Percentiles rank a stretch among this genome's conserved stretches.
Conservation (phyloP, 2,329 filamentous ascomycete genomes). For the Chrysoporthe puriensis region DNA sequence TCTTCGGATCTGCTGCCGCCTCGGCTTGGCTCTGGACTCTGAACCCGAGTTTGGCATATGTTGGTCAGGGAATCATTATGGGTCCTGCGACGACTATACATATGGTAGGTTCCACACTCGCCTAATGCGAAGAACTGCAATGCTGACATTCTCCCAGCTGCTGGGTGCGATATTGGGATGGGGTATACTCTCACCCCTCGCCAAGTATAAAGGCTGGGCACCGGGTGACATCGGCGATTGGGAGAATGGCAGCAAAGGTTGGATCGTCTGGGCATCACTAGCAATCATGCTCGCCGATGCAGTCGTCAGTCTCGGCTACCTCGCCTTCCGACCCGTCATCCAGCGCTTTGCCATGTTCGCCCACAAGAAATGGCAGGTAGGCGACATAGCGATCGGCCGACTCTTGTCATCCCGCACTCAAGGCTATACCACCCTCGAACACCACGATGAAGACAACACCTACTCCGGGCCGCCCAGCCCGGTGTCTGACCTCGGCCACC, state of each 20-base stretch:
- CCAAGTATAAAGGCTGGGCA: constrained; percentile 86
- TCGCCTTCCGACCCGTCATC: constrained; percentile 68
- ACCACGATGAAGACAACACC: constrained; percentile 21
- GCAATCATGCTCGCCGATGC: constrained; percentile 97
- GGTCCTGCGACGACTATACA: constrained; percentile 92
- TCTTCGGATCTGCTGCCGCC: constrained; percentile 78
- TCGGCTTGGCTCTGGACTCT: constrained; percentile 90
- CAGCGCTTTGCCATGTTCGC: constrained; percentile 30
- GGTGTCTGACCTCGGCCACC: constrained; percentile 25
- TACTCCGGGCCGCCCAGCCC: constrained; percentile 26
- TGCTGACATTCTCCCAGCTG: constrained; percentile 40
- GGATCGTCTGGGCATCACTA: constrained; percentile 96
- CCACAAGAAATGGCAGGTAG: constrained; percentile 13
- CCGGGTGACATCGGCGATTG: constrained; percentile 85
- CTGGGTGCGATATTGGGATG: constrained; percentile 87
- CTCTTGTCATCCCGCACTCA: constrained; percentile 22
- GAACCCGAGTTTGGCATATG: constrained; percentile 95
- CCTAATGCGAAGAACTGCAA: neutral
- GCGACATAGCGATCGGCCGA: constrained; percentile 9
- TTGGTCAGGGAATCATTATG: constrained; percentile 99
- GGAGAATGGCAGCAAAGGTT: constrained; percentile 92
- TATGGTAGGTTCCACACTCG: constrained; percentile 56
- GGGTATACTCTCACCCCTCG: constrained; percentile 86
- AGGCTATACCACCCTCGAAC: constrained; percentile 33
- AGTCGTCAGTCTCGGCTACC: constrained; percentile 81